Conservation (phyloP, 768 basidiomycete genomes). For the Mycena indigotica region DNA sequence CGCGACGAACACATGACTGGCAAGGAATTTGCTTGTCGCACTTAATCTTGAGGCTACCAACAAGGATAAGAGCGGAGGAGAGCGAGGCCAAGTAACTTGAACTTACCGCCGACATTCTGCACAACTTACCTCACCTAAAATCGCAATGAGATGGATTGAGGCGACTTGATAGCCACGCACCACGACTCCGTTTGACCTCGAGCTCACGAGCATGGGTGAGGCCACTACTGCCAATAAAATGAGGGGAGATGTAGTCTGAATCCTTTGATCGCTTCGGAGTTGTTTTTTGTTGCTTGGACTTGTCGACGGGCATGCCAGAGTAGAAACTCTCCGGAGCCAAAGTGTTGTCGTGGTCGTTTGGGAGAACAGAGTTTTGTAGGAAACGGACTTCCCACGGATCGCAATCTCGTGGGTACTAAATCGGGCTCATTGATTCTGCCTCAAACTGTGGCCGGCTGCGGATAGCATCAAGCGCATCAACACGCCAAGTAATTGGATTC, state of each 20-base stretch:
- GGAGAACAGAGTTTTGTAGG: too few species aligned
- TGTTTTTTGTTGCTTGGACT: slow-evolving; percentile 41
- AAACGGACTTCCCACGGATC: too few species aligned
- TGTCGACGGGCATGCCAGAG: slow-evolving; percentile 55
- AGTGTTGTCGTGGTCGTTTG: background rate
- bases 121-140: slow-evolving; percentile 62
- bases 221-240: slow-evolving; percentile 3
- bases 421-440: slow-evolving; percentile 23
- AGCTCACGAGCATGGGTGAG: slow-evolving; percentile 61
- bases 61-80: slow-evolving; percentile 18
- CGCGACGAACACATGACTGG: slow-evolving; percentile 72
- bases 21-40: slow-evolving; percentile 84
- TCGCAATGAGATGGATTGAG: slow-evolving; percentile 11
- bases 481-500: too few species aligned
- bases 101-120: slow-evolving; percentile 78
- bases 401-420: background rate
- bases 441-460: slow-evolving; percentile 24
- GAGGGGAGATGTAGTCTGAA: slow-evolving; percentile 42
- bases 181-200: slow-evolving; percentile 72
- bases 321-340: background rate
- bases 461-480: too few species aligned
- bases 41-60: slow-evolving; percentile 70
- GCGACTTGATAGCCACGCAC: slow-evolving; percentile 31
- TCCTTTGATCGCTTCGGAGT: slow-evolving; percentile 58
- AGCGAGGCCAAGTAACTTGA: slow-evolving; percentile 46